phyloP scores from a whole-genome alignment of 306 rosid species.

The Pyrus communis region DNA sequence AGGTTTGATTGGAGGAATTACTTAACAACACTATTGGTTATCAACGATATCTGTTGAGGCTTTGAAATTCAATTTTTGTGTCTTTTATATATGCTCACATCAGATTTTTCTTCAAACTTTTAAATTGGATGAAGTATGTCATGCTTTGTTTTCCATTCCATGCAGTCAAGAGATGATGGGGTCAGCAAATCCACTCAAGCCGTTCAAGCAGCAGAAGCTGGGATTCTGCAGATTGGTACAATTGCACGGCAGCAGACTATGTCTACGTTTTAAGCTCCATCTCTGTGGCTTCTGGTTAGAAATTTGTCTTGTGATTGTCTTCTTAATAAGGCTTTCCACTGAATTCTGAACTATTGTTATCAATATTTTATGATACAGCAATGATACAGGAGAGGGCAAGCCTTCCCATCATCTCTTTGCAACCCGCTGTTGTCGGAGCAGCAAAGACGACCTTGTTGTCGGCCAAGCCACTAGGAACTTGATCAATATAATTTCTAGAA shows the following conservation, averaged over 20 bases:
- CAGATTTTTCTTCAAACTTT: neutral
- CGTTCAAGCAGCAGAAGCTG: constrained; percentile 84
- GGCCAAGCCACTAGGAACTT: constrained; percentile 71
- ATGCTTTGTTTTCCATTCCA: neutral
- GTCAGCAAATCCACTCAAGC: constrained; percentile 86
- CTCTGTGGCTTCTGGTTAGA: neutral
- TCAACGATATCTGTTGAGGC: neutral
- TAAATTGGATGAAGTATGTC: neutral
- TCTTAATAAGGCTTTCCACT: neutral
- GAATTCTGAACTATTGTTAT: neutral
- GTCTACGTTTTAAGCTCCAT: constrained; percentile 39
- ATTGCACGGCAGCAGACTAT: constrained; percentile 81
- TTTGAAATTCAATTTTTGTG: neutral
- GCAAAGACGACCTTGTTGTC: constrained; percentile 87
- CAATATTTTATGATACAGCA: constrained; percentile 37
- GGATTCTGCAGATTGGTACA: constrained; percentile 70
- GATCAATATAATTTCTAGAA: constrained; percentile 56
- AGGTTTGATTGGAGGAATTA: neutral
- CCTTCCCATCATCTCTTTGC: constrained; percentile 72
- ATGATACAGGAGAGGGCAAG: constrained; percentile 91
- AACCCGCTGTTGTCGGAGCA: constrained; percentile 79
- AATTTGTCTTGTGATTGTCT: neutral
- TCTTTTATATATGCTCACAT: neutral
- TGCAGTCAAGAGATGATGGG: constrained; percentile 91
- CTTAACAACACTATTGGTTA: neutral